Conservation (phyloP, 2,329 filamentous ascomycete genomes). For the Paecilomyces sp. region DNA sequence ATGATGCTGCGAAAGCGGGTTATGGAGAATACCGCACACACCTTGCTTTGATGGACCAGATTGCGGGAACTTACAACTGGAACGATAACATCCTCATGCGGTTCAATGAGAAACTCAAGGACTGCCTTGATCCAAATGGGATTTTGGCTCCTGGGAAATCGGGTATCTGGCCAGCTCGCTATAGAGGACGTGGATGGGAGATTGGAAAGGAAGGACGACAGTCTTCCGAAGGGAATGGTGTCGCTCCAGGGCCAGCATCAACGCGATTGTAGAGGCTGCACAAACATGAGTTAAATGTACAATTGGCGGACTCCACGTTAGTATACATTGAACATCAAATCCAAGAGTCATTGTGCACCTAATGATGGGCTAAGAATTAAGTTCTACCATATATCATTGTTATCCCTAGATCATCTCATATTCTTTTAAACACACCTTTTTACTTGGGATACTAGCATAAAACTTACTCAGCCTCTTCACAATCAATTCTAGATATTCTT, state of each 20-base stretch:
- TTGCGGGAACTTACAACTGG: constrained; percentile 39
- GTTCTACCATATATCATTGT: too few species aligned
- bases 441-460: too few species aligned
- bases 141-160: constrained; percentile 42
- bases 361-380: too few species aligned
- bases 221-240: constrained; percentile 1
- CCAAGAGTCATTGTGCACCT: too few species aligned
- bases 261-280: constrained; percentile 1
- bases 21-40: constrained; percentile 7
- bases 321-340: too few species aligned
- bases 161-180: constrained; percentile 32
- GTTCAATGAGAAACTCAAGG: constrained; percentile 41
- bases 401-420: too few species aligned
- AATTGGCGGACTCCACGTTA: too few species aligned
- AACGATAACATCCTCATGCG: constrained; percentile 35
- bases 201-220: not conserved
- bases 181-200: constrained; percentile 7
- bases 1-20: constrained; percentile 4
- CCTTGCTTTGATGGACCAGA: constrained; percentile 11
- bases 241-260: not conserved
- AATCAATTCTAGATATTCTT: not conserved
- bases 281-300: not conserved
- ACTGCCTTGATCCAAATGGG: constrained; percentile 42
- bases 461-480: too few species aligned
- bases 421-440: too few species aligned